Percentiles rank a stretch among this genome's conserved stretches.
Evolutionary conservation across 495 filamentous ascomycete genomes (phyloP).

Genomic region (Geopyxis carbonaria): DNA sequence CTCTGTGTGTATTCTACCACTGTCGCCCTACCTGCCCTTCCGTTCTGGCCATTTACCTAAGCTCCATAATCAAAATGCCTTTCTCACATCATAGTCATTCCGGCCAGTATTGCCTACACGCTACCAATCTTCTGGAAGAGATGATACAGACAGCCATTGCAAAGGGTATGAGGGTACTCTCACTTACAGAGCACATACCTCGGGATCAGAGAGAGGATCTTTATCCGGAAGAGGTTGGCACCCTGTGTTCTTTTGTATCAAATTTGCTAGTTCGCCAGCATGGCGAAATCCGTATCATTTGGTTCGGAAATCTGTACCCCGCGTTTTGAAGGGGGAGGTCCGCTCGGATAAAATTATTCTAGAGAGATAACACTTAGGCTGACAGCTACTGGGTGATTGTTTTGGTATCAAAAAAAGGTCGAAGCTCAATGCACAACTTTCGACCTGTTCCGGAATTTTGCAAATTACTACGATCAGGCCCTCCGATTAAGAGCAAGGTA

Average conservation of each 20-base stretch:
- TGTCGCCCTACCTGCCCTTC: too few relatives aligned
- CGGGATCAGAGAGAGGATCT: conserved; percentile 53
- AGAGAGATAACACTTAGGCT: too few relatives aligned
- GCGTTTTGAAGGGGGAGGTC: too few relatives aligned
- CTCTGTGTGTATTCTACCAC: too few relatives aligned
- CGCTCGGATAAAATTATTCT: too few relatives aligned
- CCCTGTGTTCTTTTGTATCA: background rate
- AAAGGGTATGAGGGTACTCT: conserved; percentile 62
- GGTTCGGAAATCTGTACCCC: too few relatives aligned
- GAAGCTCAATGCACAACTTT: conserved; percentile 10
- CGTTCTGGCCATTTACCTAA: too few relatives aligned
- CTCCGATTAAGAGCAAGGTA: conserved; percentile 53
- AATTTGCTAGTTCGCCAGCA: background rate
- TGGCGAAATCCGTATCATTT: too few relatives aligned
- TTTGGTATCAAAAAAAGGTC: conserved; percentile 5
- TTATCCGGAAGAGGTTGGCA: conserved; percentile 76
- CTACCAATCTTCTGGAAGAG: conserved; percentile 64
- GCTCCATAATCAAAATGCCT: conserved; percentile 62
- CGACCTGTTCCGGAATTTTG: conserved; percentile 15
- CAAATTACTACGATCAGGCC: conserved; percentile 12
- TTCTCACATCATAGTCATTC: conserved; percentile 99
- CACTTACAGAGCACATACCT: conserved; percentile 94
- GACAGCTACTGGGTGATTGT: background rate
- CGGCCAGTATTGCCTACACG: conserved; percentile 92
- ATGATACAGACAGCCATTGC: conserved; percentile 64